Conservation (phyloP, 768 basidiomycete species). For the Boletales sp. region DNA sequence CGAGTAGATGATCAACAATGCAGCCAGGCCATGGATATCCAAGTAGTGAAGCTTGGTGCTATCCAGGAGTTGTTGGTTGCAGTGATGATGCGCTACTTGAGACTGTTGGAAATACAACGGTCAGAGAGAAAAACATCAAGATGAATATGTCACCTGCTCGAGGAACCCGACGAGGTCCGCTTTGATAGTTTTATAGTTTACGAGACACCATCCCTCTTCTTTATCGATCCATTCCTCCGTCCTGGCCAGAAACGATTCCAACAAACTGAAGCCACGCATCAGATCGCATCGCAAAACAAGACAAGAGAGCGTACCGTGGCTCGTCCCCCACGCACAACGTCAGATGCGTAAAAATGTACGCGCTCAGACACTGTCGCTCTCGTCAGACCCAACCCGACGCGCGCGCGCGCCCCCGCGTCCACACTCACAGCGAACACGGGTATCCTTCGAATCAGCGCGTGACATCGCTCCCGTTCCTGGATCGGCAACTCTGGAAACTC, state of each 20-base stretch:
- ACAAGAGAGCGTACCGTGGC: conserved; percentile 7
- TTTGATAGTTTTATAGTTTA: conserved; percentile 20
- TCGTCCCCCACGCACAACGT: conserved; percentile 19
- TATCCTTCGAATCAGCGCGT: conserved; percentile 12
- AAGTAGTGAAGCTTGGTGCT: conserved; percentile 13
- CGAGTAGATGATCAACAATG: conserved; percentile 17
- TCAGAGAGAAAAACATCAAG: background rate
- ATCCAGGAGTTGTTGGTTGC: conserved; percentile 14
- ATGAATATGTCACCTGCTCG: conserved; percentile 3
- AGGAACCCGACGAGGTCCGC: conserved; percentile 10
- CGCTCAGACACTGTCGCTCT: conserved; percentile 15
- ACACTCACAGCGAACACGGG: conserved; percentile 23
- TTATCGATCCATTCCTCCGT: conserved; percentile 18
- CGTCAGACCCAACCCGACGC: background rate
- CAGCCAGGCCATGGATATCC: conserved; percentile 24
- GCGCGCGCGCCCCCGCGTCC: background rate
- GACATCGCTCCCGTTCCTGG: conserved; percentile 15
- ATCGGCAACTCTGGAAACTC: conserved; percentile 8
- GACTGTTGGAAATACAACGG: conserved; percentile 4
- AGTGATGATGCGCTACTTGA: conserved; percentile 14
- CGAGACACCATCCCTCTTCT: conserved; percentile 22
- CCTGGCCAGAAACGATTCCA: conserved; percentile 11
- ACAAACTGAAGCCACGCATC: conserved; percentile 11
- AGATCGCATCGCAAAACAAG: background rate
- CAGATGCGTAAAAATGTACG: conserved; percentile 25